Evolutionary conservation across 495 filamentous ascomycete species (phyloP), one percentile per base, ranked within the genome.

Genomic region (Talaromyces liani): DNA sequence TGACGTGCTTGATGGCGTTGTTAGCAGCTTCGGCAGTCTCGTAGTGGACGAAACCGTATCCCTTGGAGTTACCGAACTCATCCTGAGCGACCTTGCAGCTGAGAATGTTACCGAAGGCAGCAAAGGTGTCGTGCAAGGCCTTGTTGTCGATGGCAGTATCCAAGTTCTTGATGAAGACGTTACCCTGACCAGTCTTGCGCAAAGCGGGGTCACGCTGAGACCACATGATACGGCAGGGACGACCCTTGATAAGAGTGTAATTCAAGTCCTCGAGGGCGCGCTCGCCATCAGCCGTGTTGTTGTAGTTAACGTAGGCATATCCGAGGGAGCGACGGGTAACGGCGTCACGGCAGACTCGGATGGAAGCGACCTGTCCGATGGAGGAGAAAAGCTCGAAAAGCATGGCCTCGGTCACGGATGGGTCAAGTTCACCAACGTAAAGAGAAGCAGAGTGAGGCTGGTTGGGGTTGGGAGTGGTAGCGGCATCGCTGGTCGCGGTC

Each of bases 221-320:
- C 94, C 94, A 99, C 94, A 99, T 99, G 84, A 99, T 99, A 77
- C 94, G 94, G 88, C 95, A 98, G 36, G 94, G 93, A 75, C 91
- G 92, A 70, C 91, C 91, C 86, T 98, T 98, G 84, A 99, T 98
- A 67, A 96, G 82, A 64, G 95, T 99, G 82, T 99, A 99, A 87
- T 99, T 99, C 65, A 99, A 86, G 79, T 99, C 94, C 80, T 99
- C 94, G 58, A 99, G 87, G 65, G 94, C 94, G 76, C 93, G 93
- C 84, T 99, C 94, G 70, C 94, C 94, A 74, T 99, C 95, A 64
- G 85, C 78, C 39, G 92, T 92, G 78, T 91, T 95, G 82, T 98
- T 99, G 87, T 98, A 99, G 84, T 99, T 99, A 77, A 99, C 94
- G 73, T 99, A 99, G 77, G 94, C 95, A 75, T 99, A 99, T 65